A percentile compares a stretch with the other conserved stretches of the same genome.
These are phyloP conservation scores for Farysia itapuensis DNA, from an alignment of 1,284 basidiomycete species.

Conservation along the genomic window DNA sequence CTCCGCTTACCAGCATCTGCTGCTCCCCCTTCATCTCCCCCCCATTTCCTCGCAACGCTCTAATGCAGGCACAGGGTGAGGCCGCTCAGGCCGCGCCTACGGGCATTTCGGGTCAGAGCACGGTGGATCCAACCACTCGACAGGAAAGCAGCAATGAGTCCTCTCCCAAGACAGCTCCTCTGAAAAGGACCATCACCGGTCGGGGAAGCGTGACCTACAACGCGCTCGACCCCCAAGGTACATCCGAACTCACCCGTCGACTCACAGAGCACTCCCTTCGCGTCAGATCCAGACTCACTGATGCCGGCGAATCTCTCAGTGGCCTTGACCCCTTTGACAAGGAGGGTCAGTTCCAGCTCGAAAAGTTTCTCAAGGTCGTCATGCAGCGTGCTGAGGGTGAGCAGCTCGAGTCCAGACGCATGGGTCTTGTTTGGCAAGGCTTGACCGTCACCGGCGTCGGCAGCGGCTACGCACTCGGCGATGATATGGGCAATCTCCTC, in stretches of 20 bases:
- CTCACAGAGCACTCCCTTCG: conserved; percentile 28
- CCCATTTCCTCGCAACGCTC: no score
- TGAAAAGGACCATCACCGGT: conserved; percentile 4
- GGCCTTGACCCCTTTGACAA: conserved; percentile 48
- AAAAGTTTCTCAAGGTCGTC: conserved; percentile 51
- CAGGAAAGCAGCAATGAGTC: no score
- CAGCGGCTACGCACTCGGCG: conserved; percentile 31
- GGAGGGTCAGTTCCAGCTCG: conserved; percentile 58
- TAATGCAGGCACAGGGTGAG: no score
- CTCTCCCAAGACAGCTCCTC: conserved; percentile 6
- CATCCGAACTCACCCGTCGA: conserved; percentile 29
- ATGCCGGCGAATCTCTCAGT: conserved; percentile 6
- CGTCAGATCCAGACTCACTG: conserved; percentile 5
- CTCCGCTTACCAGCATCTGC: no score
- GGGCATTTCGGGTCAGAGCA: no score
- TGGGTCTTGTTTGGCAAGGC: conserved; percentile 42
- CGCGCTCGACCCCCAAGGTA: conserved; percentile 30
- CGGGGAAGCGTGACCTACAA: conserved; percentile 15
- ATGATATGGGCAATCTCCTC: conserved; percentile 32
- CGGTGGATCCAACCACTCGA: no score
- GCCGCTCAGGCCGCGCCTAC: no score
- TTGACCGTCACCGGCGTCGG: conserved; percentile 48
- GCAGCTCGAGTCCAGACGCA: conserved; percentile 43
- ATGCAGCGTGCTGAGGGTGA: conserved; percentile 43
- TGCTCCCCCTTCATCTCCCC: no score